phyloP scores from a whole-genome alignment of 768 basidiomycete genomes.

The Candolleomyces aberdarensis region DNA sequence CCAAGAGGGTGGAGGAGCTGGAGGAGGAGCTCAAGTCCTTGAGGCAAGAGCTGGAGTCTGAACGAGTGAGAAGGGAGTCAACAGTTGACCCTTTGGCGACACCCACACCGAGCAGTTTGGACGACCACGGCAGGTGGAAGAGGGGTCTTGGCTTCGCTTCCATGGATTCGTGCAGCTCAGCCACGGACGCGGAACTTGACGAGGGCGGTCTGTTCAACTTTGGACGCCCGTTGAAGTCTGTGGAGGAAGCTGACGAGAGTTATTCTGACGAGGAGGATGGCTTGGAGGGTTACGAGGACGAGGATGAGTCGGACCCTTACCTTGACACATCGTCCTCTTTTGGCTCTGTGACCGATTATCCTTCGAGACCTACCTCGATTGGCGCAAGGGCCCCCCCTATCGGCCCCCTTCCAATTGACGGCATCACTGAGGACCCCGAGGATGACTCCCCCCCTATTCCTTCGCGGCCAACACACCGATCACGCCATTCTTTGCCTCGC shows the following conservation, averaged over 20 bases:
- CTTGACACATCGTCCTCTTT: slow-evolving; percentile 52
- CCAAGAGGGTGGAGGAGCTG: slow-evolving; percentile 33
- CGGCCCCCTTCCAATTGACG: neutral
- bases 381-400: neutral
- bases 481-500: neutral
- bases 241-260: slow-evolving; percentile 52
- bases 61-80: slow-evolving; percentile 23
- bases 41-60: slow-evolving; percentile 26
- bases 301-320: slow-evolving; percentile 53
- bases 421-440: neutral
- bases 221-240: slow-evolving; percentile 50
- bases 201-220: slow-evolving; percentile 41
- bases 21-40: slow-evolving; percentile 48
- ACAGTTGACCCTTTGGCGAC: slow-evolving; percentile 37
- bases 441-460: slow-evolving; percentile 8
- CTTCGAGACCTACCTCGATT: neutral
- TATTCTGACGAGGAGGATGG: slow-evolving; percentile 53
- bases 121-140: slow-evolving; percentile 22
- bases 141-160: slow-evolving; percentile 56
- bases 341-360: slow-evolving; percentile 47
- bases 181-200: slow-evolving; percentile 65
- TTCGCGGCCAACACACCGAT: slow-evolving; percentile 18
- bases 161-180: slow-evolving; percentile 61
- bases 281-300: slow-evolving; percentile 68
- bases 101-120: slow-evolving; percentile 13